A percentile compares a stretch with the other conserved stretches of the same genome.
phyloP scores from a whole-genome alignment of 1,284 basidiomycete genomes.

The Melampsora allii-populina region DNA sequence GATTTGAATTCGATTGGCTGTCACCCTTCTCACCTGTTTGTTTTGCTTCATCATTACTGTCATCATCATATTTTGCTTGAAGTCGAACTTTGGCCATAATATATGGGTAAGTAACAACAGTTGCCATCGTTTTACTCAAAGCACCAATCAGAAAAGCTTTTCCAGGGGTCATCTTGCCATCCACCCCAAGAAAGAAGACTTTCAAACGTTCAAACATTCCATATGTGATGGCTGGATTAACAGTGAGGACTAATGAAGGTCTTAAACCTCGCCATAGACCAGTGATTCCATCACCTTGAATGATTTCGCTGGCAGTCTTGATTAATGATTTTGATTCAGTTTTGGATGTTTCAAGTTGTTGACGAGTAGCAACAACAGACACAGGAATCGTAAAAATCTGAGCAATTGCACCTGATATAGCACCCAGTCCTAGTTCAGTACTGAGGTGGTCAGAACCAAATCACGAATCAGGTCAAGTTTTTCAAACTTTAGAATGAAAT shows the following conservation, averaged over 20 bases:
- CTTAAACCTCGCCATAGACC: slow-evolving; percentile 93
- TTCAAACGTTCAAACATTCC: slow-evolving; percentile 93
- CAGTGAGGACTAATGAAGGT: slow-evolving; percentile 84
- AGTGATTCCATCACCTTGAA: slow-evolving; percentile 83
- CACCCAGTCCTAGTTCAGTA: slow-evolving; percentile 81
- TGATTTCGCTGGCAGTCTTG: slow-evolving; percentile 76
- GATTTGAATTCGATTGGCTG: neutral
- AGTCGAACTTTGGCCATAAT: slow-evolving; percentile 98
- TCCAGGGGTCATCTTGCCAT: slow-evolving; percentile 70
- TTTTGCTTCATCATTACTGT: slow-evolving; percentile 45
- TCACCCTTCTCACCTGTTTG: slow-evolving; percentile 28
- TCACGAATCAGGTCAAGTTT: neutral
- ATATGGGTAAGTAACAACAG: slow-evolving; percentile 65
- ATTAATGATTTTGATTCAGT: slow-evolving; percentile 60
- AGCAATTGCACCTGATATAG: slow-evolving; percentile 85
- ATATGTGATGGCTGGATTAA: slow-evolving; percentile 97
- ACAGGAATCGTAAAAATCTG: slow-evolving; percentile 99
- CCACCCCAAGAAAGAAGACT: slow-evolving; percentile 56
- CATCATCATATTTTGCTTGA: slow-evolving; percentile 62
- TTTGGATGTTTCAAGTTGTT: slow-evolving; percentile 75
- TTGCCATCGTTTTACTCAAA: slow-evolving; percentile 90
- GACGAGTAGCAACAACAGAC: slow-evolving; percentile 92
- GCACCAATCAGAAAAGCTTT: slow-evolving; percentile 86
- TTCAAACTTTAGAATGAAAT: neutral
- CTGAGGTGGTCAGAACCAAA: slow-evolving; percentile 30